A percentile compares a stretch with the other conserved stretches of the same genome.
phyloP scores from a whole-genome alignment of 108 stramenopile species.

The Nannochloropsis salina region DNA sequence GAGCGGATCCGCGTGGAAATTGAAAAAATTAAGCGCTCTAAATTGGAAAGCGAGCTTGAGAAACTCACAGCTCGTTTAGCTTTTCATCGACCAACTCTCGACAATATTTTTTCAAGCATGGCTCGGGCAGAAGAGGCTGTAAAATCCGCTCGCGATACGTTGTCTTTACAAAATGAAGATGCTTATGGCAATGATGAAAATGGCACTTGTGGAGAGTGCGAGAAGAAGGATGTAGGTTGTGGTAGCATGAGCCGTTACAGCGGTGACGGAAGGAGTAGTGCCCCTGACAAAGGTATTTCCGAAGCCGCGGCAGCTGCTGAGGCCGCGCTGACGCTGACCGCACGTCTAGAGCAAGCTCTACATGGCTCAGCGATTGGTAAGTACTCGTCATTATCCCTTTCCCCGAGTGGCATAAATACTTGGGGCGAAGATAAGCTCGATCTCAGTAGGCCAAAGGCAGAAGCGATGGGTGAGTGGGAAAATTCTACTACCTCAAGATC shows the following conservation, averaged over 20 bases:
- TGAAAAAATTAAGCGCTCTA: neutral
- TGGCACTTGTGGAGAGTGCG: neutral
- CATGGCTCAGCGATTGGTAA: neutral
- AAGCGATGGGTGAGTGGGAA: too few species aligned
- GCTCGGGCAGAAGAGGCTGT: constrained; percentile 14
- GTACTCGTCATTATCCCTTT: neutral
- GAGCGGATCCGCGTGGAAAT: neutral
- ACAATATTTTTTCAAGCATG: neutral
- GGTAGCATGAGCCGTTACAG: neutral
- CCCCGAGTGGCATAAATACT: neutral
- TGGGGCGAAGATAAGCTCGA: too few species aligned
- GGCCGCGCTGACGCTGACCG: neutral
- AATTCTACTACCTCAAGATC: too few species aligned
- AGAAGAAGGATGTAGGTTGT: neutral
- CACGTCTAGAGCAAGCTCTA: neutral
- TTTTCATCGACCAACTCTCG: neutral
- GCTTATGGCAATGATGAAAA: neutral
- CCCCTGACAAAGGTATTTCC: neutral
- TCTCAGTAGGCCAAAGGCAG: too few species aligned
- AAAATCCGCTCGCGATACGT: neutral
- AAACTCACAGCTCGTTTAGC: neutral
- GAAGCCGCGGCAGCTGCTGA: constrained; percentile 11
- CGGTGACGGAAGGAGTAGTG: neutral
- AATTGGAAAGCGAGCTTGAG: constrained; percentile 7
- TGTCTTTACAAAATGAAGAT: neutral